Evolutionary conservation across 495 filamentous ascomycete species (phyloP).

Genomic region (Bombardia bombarda): DNA sequence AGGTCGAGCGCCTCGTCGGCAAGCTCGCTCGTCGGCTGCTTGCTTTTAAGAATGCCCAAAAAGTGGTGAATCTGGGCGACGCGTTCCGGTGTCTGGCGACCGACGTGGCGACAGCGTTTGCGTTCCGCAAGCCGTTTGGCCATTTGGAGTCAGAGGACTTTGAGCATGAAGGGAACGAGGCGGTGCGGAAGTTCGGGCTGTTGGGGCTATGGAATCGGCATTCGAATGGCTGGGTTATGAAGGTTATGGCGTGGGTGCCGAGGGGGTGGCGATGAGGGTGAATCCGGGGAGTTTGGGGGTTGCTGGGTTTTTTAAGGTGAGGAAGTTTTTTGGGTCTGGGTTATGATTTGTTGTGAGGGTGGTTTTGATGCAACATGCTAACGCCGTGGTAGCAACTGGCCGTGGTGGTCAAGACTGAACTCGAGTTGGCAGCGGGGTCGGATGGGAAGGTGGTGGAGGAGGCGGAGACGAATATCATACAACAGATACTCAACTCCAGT

Average conservation of each 20-base stretch:
- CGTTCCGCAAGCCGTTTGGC: slow-evolving; percentile 23
- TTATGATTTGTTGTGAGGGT: background rate
- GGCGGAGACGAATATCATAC: slow-evolving; percentile 14
- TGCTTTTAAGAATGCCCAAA: slow-evolving; percentile 4
- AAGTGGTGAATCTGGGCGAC: slow-evolving; percentile 20
- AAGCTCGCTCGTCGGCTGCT: slow-evolving; percentile 16
- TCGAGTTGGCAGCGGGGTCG: background rate
- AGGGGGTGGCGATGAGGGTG: background rate
- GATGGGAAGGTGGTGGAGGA: background rate
- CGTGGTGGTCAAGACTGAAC: background rate
- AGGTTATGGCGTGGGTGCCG: background rate
- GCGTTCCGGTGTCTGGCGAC: slow-evolving; percentile 27
- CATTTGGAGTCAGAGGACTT: slow-evolving; percentile 26
- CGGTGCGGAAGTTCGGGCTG: background rate
- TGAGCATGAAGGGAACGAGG: slow-evolving; percentile 9
- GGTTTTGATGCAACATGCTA: background rate
- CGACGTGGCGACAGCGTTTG: slow-evolving; percentile 27
- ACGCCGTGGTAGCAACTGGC: background rate
- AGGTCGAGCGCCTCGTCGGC: slow-evolving; percentile 14
- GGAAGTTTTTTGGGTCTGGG: background rate
- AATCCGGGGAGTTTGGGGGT: slow-evolving; percentile 4
- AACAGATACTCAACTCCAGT: slow-evolving; percentile 20
- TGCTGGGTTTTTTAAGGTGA: slow-evolving; percentile 6
- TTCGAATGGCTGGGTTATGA: background rate
- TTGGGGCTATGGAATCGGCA: slow-evolving; percentile 5